These are phyloP conservation scores for Aspergillus proliferans DNA, from an alignment of 2,329 filamentous ascomycete species.

Conservation along the genomic window DNA sequence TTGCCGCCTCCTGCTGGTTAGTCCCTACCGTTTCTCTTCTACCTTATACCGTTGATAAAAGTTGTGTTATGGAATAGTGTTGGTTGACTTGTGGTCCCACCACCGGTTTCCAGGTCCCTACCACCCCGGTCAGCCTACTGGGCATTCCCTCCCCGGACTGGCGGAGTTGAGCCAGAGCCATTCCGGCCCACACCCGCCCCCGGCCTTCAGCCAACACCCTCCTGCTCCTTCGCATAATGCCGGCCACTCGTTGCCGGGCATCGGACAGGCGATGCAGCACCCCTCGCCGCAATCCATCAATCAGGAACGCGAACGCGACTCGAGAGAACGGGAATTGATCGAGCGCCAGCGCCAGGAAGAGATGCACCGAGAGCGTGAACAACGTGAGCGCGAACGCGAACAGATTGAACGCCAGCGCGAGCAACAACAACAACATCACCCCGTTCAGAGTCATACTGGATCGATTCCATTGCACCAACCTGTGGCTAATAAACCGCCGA, in stretches of 20 bases:
- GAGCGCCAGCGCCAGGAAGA: conserved; percentile 52
- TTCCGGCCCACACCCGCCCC: conserved; percentile 34
- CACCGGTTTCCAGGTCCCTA: conserved; percentile 28
- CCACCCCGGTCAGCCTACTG: conserved; percentile 37
- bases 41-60: not conserved
- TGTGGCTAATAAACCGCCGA: conserved; percentile 72
- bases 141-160: conserved; percentile 42
- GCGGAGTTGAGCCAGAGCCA: conserved; percentile 43
- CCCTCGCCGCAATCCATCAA: conserved; percentile 37
- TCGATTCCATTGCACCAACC: conserved; percentile 92
- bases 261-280: conserved; percentile 38
- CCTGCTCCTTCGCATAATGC: conserved; percentile 29
- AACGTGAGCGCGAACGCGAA: conserved; percentile 52
- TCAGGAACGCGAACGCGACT: conserved; percentile 45
- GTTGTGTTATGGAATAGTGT: not conserved
- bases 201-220: conserved; percentile 39
- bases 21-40: conserved; percentile 6
- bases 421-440: conserved; percentile 62
- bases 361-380: conserved; percentile 47
- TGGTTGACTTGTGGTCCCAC: conserved; percentile 13
- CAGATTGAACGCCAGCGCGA: conserved; percentile 50
- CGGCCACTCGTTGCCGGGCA: conserved; percentile 35
- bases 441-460: conserved; percentile 79
- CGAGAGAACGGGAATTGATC: conserved; percentile 48
- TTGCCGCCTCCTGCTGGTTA: conserved; percentile 37